Evolutionary conservation across 2,329 filamentous ascomycete species (phyloP).

Genomic region (Diplodia corticola): DNA sequence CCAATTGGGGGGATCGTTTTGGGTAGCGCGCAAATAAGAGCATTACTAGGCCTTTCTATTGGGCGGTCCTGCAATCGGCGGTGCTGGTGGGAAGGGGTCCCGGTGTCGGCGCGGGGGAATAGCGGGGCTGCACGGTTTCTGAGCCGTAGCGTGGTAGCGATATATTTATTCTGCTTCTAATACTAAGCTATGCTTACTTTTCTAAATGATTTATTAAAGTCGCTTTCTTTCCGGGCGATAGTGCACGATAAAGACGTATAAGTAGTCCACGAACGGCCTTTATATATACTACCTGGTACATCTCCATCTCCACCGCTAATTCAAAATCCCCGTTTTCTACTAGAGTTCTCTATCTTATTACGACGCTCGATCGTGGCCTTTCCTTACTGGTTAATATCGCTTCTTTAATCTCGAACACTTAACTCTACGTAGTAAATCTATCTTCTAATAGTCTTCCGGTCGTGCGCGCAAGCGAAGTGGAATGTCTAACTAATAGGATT

Average conservation of each 20-base stretch:
- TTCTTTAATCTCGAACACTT: neutral
- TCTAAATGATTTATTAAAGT: too few relatives aligned
- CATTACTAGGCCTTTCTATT: neutral
- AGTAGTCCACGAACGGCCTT: too few relatives aligned
- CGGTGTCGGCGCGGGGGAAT: slow-evolving; percentile 15
- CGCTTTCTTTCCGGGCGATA: too few relatives aligned
- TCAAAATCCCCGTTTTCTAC: too few relatives aligned
- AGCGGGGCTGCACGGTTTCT: slow-evolving; percentile 17
- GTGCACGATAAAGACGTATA: too few relatives aligned
- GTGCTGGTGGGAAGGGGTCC: neutral
- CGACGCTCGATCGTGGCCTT: neutral
- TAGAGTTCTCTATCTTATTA: neutral
- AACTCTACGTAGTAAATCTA: neutral
- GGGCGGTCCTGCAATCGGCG: neutral
- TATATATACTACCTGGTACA: too few relatives aligned
- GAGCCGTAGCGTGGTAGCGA: too few relatives aligned
- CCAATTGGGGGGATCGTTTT: neutral
- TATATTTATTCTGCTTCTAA: too few relatives aligned
- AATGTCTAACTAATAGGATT: neutral
- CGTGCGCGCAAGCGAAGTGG: neutral
- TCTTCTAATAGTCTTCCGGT: neutral
- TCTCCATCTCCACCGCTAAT: too few relatives aligned
- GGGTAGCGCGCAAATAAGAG: neutral
- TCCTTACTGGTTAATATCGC: neutral
- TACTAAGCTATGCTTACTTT: too few relatives aligned